phyloP scores from a whole-genome alignment of 352 stramenopile genomes.

The Pythium plurisporium region DNA sequence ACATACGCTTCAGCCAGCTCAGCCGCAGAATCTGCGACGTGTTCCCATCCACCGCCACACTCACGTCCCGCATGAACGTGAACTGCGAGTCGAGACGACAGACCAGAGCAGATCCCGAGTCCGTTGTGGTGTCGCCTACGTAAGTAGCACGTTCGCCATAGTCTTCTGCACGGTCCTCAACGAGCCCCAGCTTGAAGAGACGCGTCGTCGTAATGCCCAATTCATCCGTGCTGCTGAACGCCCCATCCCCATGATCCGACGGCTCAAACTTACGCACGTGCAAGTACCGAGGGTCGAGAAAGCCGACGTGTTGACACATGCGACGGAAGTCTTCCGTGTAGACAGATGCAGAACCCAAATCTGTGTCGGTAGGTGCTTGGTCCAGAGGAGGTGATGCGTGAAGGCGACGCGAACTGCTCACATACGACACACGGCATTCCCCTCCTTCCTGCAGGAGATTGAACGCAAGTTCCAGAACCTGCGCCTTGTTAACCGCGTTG shows the following conservation, averaged over 20 bases:
- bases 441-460: conserved; percentile 41
- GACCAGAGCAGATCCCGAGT: not conserved
- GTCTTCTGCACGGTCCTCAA: conserved; percentile 43
- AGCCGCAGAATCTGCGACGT: conserved; percentile 46
- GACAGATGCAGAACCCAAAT: not conserved
- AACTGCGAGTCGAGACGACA: conserved; percentile 40
- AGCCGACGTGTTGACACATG: conserved; percentile 33
- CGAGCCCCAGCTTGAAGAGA: conserved; percentile 36
- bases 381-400: not conserved
- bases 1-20: conserved; percentile 41
- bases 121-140: conserved; percentile 11
- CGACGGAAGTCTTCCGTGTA: conserved; percentile 50
- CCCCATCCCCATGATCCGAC: not conserved
- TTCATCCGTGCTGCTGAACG: not conserved
- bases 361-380: not conserved
- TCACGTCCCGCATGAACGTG: conserved; percentile 30
- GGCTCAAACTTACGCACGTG: conserved; percentile 3
- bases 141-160: conserved; percentile 53
- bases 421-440: conserved; percentile 33
- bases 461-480: conserved; percentile 30
- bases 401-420: conserved; percentile 12
- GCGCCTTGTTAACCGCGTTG: conserved; percentile 21
- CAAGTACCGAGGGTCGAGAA: conserved; percentile 23
- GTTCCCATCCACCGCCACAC: conserved; percentile 38
- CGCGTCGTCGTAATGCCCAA: conserved; percentile 25